Evolutionary conservation across 169 alveolate species (phyloP).

Genomic region (Eimeria acervulina): DNA sequence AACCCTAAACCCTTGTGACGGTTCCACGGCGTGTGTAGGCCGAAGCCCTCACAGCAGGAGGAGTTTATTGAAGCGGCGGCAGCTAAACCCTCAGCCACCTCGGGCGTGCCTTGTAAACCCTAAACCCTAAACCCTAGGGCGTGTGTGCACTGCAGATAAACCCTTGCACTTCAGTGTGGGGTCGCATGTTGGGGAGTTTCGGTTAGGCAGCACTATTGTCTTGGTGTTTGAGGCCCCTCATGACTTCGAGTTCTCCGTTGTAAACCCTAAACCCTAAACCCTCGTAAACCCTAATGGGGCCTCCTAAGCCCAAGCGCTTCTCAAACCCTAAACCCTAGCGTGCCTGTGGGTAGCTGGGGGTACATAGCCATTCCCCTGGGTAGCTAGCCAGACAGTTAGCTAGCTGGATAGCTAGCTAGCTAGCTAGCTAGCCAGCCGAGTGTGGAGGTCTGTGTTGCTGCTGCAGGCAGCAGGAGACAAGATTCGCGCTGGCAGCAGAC

Average conservation of each 20-base stretch:
- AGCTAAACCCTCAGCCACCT: constrained; percentile 8
- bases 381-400: background rate
- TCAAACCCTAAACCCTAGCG: constrained; percentile 34
- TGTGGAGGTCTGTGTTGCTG: background rate
- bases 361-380: background rate
- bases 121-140: constrained; percentile 25
- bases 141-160: background rate
- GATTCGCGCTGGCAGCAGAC: constrained; percentile 60
- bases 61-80: no score
- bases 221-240: constrained; percentile 92
- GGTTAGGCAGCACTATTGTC: constrained; percentile 93
- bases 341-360: background rate
- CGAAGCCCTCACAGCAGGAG: no score
- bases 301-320: background rate
- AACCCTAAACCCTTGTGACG: constrained; percentile 31
- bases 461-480: constrained; percentile 71
- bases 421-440: background rate
- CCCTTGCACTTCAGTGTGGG: constrained; percentile 88
- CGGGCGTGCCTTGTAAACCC: no score
- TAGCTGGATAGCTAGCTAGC: background rate
- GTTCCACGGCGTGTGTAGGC: background rate
- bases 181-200: constrained; percentile 93
- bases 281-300: background rate
- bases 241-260: constrained; percentile 87
- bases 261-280: constrained; percentile 54